These are phyloP conservation scores for Acanthamoeba sp. DNA, from an alignment of 208 protist genomes.

Conservation along the genomic window DNA sequence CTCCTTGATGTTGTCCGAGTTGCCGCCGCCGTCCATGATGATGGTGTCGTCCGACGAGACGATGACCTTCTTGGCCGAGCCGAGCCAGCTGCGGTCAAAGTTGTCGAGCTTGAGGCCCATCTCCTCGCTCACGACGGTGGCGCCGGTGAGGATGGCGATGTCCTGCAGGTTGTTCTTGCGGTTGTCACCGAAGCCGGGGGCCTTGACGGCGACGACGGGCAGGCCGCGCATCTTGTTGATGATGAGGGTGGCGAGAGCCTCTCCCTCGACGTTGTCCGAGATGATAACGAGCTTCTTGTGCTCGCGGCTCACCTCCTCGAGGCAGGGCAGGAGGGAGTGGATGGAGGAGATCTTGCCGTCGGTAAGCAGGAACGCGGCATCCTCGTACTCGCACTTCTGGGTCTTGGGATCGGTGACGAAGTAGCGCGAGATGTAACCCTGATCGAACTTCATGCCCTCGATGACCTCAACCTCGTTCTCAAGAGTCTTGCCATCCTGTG, in stretches of 20 bases:
- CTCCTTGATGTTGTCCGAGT: conserved; percentile 93
- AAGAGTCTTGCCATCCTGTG: conserved; percentile 98
- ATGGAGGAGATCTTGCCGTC: conserved; percentile 97
- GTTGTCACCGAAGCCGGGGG: conserved; percentile 99
- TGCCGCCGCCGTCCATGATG: conserved; percentile 97
- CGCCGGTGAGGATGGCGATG: conserved; percentile 98
- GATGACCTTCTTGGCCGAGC: conserved; percentile 91
- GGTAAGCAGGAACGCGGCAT: conserved; percentile 96
- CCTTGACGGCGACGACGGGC: conserved; percentile 93
- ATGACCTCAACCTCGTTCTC: conserved; percentile 98
- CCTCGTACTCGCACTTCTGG: conserved; percentile 96
- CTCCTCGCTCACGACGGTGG: conserved; percentile 86
- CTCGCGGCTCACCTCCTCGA: conserved; percentile 93
- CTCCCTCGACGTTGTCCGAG: conserved; percentile 98
- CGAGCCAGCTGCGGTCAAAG: conserved; percentile 83
- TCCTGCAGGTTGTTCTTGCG: conserved; percentile 98
- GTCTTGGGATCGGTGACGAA: conserved; percentile 99
- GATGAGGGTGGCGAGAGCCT: conserved; percentile 97
- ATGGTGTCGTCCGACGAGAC: conserved; percentile 98
- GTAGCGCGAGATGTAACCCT: conserved; percentile 98
- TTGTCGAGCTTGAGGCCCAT: conserved; percentile 87
- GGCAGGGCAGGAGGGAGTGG: conserved; percentile 92
- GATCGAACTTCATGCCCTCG: conserved; percentile 98
- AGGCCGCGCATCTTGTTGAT: conserved; percentile 94
- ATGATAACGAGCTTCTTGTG: conserved; percentile 98